phyloP scores from a whole-genome alignment of 1,284 basidiomycete genomes.

The Quambalaria eucalypti region DNA sequence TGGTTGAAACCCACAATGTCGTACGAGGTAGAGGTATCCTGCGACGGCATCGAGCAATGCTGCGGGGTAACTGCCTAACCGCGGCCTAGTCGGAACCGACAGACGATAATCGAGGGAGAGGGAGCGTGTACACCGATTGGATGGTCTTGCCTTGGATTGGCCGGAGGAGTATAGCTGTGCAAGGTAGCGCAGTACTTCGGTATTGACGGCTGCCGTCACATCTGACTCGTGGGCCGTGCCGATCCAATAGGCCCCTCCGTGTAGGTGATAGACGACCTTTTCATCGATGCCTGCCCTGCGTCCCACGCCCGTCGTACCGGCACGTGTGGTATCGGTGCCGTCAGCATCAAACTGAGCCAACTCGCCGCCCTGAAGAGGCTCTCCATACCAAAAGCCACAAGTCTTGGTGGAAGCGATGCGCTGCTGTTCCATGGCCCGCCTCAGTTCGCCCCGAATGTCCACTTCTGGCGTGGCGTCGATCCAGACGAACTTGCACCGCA shows the following conservation, averaged over 20 bases:
- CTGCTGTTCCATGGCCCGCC: slow-evolving; percentile 26
- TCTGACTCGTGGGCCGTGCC: slow-evolving; percentile 34
- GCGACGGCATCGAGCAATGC: slow-evolving; percentile 36
- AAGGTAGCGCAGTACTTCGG: slow-evolving; percentile 22
- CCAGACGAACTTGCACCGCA: slow-evolving; percentile 32
- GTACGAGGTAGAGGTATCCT: slow-evolving; percentile 37
- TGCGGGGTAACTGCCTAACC: slow-evolving; percentile 33
- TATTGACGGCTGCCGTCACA: slow-evolving; percentile 31
- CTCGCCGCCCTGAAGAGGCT: background rate
- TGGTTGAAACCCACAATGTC: slow-evolving; percentile 24
- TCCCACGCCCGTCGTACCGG: slow-evolving; percentile 14
- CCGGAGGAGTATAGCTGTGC: background rate
- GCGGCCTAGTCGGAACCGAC: slow-evolving; percentile 23
- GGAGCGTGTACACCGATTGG: slow-evolving; percentile 13
- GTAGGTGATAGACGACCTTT: slow-evolving; percentile 33
- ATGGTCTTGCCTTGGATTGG: background rate
- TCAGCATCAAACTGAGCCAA: background rate
- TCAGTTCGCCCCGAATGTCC: slow-evolving; percentile 30
- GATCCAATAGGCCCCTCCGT: slow-evolving; percentile 43
- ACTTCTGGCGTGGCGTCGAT: slow-evolving; percentile 18
- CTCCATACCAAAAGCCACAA: slow-evolving; percentile 38
- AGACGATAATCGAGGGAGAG: slow-evolving; percentile 42
- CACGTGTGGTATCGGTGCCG: background rate
- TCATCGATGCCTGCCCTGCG: slow-evolving; percentile 21
- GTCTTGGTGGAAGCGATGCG: slow-evolving; percentile 15